A percentile compares a stretch with the other conserved stretches of the same genome.
These are phyloP conservation scores for Colletotrichum tropicale DNA, from an alignment of 2,329 filamentous ascomycete genomes.

Conservation along the genomic window DNA sequence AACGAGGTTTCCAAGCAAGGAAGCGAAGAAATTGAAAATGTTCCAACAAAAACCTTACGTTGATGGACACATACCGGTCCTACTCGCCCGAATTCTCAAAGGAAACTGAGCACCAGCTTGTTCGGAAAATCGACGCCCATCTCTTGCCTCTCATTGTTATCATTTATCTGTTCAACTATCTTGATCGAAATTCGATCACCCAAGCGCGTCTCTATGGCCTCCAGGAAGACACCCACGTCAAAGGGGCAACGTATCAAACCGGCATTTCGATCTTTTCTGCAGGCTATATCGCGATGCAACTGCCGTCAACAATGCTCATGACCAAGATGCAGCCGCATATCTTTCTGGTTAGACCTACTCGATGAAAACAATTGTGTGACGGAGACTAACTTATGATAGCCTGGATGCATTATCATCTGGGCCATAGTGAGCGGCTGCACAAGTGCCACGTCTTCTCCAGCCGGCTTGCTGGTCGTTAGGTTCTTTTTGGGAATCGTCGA, in stretches of 20 bases:
- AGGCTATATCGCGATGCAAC: conserved; percentile 38
- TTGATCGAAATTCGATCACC: conserved; percentile 4
- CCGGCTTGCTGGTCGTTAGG: conserved; percentile 14
- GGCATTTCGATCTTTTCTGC: conserved; percentile 37
- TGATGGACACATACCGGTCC: neutral
- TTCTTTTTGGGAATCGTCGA: conserved; percentile 34
- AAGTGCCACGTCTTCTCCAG: conserved; percentile 16
- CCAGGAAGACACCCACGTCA: neutral
- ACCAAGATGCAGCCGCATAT: conserved; percentile 38
- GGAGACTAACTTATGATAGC: neutral
- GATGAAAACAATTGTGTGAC: fast-evolving
- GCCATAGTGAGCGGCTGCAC: conserved; percentile 25
- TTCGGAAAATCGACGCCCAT: conserved; percentile 42
- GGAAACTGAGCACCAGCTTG: conserved; percentile 29
- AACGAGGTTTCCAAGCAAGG: neutral
- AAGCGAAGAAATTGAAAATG: neutral
- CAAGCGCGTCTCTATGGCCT: neutral
- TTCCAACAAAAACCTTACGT: neutral
- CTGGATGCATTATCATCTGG: conserved; percentile 21
- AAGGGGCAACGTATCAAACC: conserved; percentile 29
- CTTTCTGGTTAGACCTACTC: conserved; percentile 42
- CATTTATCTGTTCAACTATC: conserved; percentile 44
- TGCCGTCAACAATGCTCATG: conserved; percentile 40
- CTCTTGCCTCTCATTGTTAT: conserved; percentile 57
- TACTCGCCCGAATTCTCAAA: neutral